Evolutionary conservation across 495 filamentous ascomycete genomes (phyloP), one percentile per base, ranked within the genome.

Genomic region (Thermochaetoides thermophila): DNA sequence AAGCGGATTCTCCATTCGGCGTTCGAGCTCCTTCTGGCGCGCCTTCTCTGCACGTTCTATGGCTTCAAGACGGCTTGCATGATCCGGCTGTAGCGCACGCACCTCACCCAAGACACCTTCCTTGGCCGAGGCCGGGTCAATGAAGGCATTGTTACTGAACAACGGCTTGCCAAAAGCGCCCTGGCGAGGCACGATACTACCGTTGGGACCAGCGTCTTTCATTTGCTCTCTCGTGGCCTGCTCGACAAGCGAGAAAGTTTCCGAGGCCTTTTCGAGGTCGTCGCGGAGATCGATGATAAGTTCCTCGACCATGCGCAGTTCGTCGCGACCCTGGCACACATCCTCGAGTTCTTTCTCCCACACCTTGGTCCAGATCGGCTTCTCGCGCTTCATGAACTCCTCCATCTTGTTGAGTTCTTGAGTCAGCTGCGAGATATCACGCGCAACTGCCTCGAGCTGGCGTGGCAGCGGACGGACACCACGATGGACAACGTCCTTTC

Each of bases 211-310:
- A 7, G 55, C 60, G 42, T 83, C 73, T 46, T 86, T 74, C 48
- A 86, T 78, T 55, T 96, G 89, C 56, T 96, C 83, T 56, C 89
- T 89, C 5, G 86, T 93, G 5, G 89, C 89, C 57, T 96, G 78
- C 54, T 96, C 91, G 7, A 99, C 87, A 3, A 99, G 69, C 14
- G 78, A 76, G 53, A 99, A 94, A 0, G 86, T 96, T 53, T 87
- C 76, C 1, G 75, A 71, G 11, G 85, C 84, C 53, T 95, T 93
- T 50, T 94, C 89, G 20, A 99, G 63, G 58, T 99, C 89, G 40
- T 94, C 85, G 40, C 91, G 73, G 29, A 99, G 57, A 60, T 99
- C 89, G 7, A 84, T 73, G 36, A 81, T 80, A 15, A 96, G 69
- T 26, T 93, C 89, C 55, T 99, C 89, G 57, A 91, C 83, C 63